Evolutionary conservation across 2,329 filamentous ascomycete genomes (phyloP).

Genomic region (Diaporthe citriasiana): DNA sequence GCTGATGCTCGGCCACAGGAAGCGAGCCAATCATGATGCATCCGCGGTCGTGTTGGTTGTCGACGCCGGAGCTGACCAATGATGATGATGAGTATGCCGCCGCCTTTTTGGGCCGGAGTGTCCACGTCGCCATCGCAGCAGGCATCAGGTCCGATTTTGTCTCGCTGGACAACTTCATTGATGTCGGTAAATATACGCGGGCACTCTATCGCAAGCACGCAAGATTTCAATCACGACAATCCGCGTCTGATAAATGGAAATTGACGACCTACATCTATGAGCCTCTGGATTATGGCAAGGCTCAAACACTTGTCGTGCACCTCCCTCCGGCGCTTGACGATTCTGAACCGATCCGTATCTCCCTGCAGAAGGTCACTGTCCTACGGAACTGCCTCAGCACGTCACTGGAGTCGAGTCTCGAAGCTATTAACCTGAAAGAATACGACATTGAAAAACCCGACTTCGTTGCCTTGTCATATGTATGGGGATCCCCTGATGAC

Average conservation of each 20-base stretch:
- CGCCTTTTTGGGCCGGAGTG: neutral
- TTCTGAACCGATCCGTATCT: neutral
- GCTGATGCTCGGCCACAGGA: too few species aligned
- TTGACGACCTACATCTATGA: constrained; percentile 13
- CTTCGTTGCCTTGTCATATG: neutral
- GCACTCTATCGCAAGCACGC: neutral
- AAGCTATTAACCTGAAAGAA: neutral
- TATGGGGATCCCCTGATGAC: constrained; percentile 6
- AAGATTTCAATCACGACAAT: neutral
- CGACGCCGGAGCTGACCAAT: neutral
- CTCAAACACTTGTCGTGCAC: neutral
- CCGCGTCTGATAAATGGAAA: neutral
- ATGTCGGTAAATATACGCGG: neutral
- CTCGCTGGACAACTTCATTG: neutral
- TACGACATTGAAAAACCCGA: neutral
- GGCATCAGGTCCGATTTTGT: neutral
- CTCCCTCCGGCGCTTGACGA: neutral
- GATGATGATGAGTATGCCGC: neutral
- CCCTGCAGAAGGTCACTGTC: neutral
- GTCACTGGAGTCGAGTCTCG: neutral
- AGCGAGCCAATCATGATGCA: neutral
- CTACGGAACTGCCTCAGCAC: neutral
- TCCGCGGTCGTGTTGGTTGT: neutral
- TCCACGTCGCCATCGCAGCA: too few species aligned
- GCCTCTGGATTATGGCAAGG: constrained; percentile 1